A percentile compares a stretch with the other conserved stretches of the same genome.
Evolutionary conservation across 192 early-diverging fungal genomes (phyloP).

Genomic region (Rhizophagus sp.): DNA sequence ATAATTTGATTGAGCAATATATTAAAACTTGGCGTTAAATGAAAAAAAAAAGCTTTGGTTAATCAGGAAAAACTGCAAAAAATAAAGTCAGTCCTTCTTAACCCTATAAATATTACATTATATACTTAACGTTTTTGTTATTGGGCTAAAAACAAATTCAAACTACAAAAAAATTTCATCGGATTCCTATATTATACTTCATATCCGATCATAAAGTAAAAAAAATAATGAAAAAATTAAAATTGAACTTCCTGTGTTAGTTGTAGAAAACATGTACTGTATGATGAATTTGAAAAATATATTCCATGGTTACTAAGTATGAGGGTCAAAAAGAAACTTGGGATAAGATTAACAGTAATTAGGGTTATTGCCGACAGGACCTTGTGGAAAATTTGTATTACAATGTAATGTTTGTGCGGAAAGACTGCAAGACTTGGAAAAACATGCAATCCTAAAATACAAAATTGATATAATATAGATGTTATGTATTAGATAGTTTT

Average conservation of each 20-base stretch:
- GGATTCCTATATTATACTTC: background rate
- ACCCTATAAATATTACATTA: background rate
- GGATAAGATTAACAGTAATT: background rate
- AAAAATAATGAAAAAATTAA: background rate
- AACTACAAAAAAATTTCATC: background rate
- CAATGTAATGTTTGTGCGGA: background rate
- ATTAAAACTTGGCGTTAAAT: no score
- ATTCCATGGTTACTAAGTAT: background rate
- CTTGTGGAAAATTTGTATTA: no score
- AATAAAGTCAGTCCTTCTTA: constrained; percentile 1
- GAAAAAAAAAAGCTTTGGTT: no score
- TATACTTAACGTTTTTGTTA: background rate
- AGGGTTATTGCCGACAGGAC: background rate
- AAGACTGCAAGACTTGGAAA: no score
- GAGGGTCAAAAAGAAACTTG: background rate
- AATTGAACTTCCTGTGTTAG: background rate
- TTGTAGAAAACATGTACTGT: constrained; percentile 6
- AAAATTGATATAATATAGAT: no score
- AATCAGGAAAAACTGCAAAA: background rate
- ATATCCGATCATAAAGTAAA: background rate
- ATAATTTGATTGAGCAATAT: no score
- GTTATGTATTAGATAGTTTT: no score
- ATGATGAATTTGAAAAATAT: background rate
- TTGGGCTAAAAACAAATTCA: background rate
- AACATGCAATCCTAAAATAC: no score